Evolutionary conservation across 1,139 yeast species (phyloP).

Genomic region (Ogataea hybrid): DNA sequence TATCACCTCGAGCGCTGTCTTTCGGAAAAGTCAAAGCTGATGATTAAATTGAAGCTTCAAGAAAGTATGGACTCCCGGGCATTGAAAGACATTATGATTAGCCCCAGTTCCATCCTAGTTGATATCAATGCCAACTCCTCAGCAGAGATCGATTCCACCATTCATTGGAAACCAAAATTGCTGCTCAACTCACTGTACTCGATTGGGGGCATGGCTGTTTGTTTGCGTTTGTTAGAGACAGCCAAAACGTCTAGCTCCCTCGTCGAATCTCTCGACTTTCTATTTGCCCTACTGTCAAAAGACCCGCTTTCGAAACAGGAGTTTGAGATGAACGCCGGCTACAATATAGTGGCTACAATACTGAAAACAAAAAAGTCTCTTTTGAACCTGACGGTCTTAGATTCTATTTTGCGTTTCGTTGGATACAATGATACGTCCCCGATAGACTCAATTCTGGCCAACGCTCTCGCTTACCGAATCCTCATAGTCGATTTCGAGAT

Average conservation of each 20-base stretch:
- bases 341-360: conserved; percentile 40
- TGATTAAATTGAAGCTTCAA: conserved; percentile 32
- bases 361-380: conserved; percentile 36
- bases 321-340: conserved; percentile 41
- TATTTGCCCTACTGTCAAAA: conserved; percentile 34
- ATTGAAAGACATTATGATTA: background rate
- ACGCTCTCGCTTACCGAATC: conserved; percentile 43
- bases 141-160: background rate
- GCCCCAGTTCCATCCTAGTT: background rate
- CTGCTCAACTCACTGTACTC: conserved; percentile 36
- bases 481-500: conserved; percentile 48
- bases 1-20: conserved; percentile 33
- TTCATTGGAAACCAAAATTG: conserved; percentile 23
- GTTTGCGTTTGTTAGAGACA: conserved; percentile 34
- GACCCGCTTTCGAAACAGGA: conserved; percentile 35
- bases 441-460: conserved; percentile 42
- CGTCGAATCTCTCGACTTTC: conserved; percentile 28
- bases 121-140: conserved; percentile 3
- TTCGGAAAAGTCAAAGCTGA: conserved; percentile 34
- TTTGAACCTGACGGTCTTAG: conserved; percentile 36
- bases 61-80: conserved; percentile 19
- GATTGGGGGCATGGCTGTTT: conserved; percentile 36
- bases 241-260: conserved; percentile 29
- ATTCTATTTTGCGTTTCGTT: conserved; percentile 39
- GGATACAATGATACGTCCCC: conserved; percentile 45